Percentiles rank a stretch among this genome's conserved stretches.
phyloP scores from a whole-genome alignment of 768 basidiomycete species.

The Russula griseocarnosa region DNA sequence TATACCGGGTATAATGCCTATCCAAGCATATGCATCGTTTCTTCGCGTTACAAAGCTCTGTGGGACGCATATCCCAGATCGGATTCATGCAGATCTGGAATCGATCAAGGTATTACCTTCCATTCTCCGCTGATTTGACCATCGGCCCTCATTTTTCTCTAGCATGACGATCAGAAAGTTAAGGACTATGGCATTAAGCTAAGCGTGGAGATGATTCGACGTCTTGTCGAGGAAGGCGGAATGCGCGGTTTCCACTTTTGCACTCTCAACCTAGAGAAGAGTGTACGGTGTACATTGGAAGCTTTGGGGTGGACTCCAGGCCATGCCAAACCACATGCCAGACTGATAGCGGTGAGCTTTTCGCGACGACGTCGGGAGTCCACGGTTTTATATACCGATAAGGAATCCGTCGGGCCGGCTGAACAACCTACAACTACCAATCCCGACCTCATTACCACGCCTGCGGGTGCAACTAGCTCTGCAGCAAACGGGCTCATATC shows the following conservation, averaged over 20 bases:
- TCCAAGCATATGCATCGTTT: slow-evolving; percentile 95
- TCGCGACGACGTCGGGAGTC: neutral
- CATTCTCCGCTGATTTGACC: neutral
- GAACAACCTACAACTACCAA: slow-evolving; percentile 31
- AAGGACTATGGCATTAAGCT: slow-evolving; percentile 92
- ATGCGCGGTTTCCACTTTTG: slow-evolving; percentile 87
- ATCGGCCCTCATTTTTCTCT: neutral
- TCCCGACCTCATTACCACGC: slow-evolving; percentile 52
- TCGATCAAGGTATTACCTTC: slow-evolving; percentile 63
- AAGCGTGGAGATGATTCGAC: slow-evolving; percentile 74
- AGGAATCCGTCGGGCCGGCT: slow-evolving; percentile 33
- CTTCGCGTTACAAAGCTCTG: slow-evolving; percentile 86
- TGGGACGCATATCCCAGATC: slow-evolving; percentile 67
- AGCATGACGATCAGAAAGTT: slow-evolving; percentile 91
- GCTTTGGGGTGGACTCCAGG: slow-evolving; percentile 62
- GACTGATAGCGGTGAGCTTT: slow-evolving; percentile 57
- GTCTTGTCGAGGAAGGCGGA: slow-evolving; percentile 50
- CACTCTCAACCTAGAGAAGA: slow-evolving; percentile 96
- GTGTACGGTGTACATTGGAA: slow-evolving; percentile 82
- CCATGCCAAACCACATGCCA: slow-evolving; percentile 47
- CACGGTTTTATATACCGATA: slow-evolving; percentile 18
- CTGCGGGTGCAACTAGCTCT: slow-evolving; percentile 57
- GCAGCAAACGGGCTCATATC: slow-evolving; percentile 55
- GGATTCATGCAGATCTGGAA: slow-evolving; percentile 62
- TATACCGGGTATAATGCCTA: slow-evolving; percentile 96